Evolutionary conservation across 2,329 filamentous ascomycete genomes (phyloP), one percentile per base, ranked within the genome.

Genomic region (Ascochyta pisi): DNA sequence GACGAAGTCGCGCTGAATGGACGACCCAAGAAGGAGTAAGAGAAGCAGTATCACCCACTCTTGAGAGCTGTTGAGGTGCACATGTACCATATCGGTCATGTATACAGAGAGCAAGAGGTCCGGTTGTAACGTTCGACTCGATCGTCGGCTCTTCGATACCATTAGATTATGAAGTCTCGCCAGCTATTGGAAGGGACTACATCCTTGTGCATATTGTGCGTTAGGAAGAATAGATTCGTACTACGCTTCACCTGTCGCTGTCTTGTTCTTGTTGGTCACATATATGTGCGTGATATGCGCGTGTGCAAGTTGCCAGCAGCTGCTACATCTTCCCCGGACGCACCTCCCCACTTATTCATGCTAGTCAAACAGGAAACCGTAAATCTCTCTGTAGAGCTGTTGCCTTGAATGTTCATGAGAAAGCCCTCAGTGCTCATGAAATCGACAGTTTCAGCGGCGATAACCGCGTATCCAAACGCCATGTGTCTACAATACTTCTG

Each of bases 11-110:
- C 41, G 46, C 56, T 58, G 55, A 67, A 67, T 24, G 67, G 67
- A 31, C 62, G 59, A 49, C 64, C 63, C 10, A 71, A 71, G 60
- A 63, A 62, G 42, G 67, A 71, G 59, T 71, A 61, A 51, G 40
- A 37, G 43, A 35, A 37, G 27, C 10, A 12, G 2, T 15, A 15
- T 10, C 1, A 13, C 26, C 16, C 22, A 29, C 29, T 35, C 16
- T 19, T 5, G 19, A 16, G 31, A 23, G 7, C 9, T 4, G 7
- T 13, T 19, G 15, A 15, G 10, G 49, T 34, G 42, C 42, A 41
- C 23, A 13, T 46, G 35, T 52, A 52, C 37, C 22, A 46, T 41
- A 46, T 46, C 15, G 42, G 22, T 34, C 38, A 33, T 56, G 33
- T 38, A 39, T 43, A 46, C 42, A 51, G 38, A 51, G 34, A 34